A percentile compares a stretch with the other conserved stretches of the same genome.
Evolutionary conservation across 768 basidiomycete genomes (phyloP).

Genomic region (Mycena latifolia): DNA sequence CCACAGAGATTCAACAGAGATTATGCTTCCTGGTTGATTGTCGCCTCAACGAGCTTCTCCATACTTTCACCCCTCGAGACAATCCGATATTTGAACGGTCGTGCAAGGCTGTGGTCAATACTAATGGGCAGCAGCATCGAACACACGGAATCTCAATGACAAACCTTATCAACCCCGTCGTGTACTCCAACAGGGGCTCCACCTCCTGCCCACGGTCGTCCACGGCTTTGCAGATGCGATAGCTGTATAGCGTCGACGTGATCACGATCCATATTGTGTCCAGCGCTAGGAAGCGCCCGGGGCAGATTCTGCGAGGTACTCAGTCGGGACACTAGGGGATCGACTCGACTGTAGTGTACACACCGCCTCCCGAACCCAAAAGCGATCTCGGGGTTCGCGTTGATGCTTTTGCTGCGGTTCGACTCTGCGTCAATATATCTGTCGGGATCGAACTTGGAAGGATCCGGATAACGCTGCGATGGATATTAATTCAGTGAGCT

Average conservation of each 20-base stretch:
- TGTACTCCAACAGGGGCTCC: slow-evolving; percentile 49
- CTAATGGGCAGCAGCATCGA: no score
- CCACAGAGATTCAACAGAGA: no score
- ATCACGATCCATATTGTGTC: slow-evolving; percentile 60
- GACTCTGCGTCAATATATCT: slow-evolving; percentile 51
- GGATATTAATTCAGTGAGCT: neutral
- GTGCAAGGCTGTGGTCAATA: slow-evolving; percentile 24
- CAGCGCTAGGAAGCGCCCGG: slow-evolving; percentile 60
- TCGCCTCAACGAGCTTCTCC: no score
- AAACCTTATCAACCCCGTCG: slow-evolving; percentile 60
- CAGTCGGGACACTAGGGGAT: neutral
- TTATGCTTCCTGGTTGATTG: no score
- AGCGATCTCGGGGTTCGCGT: slow-evolving; percentile 30
- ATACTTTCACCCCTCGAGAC: no score
- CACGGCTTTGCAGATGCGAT: slow-evolving; percentile 52
- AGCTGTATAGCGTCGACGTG: slow-evolving; percentile 56
- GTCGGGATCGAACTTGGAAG: slow-evolving; percentile 62
- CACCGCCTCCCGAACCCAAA: slow-evolving; percentile 35
- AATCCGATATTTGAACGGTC: slow-evolving; percentile 21
- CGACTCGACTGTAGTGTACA: neutral
- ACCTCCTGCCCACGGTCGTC: slow-evolving; percentile 51
- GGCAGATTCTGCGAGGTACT: slow-evolving; percentile 51
- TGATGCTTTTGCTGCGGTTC: slow-evolving; percentile 27
- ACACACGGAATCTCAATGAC: slow-evolving; percentile 9
- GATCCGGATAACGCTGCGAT: slow-evolving; percentile 56